Base-by-base conservation (phyloP, 208 protist species). In the Wallacemonas collosoma region DNA sequence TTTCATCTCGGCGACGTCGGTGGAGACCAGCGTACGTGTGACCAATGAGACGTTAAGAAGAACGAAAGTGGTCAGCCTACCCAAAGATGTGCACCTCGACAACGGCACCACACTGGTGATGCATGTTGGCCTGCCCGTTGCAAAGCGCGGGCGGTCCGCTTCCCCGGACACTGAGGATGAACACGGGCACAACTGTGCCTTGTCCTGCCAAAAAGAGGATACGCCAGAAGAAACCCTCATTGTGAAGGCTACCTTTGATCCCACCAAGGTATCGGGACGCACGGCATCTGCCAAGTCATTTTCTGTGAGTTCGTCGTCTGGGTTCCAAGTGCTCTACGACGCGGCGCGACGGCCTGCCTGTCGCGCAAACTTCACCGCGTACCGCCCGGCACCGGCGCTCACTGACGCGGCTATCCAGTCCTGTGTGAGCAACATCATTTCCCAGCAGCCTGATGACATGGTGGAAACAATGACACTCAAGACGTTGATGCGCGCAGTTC, bases 251-350 rank as follows among this genome's bases (percentile, higher is more conserved):
- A 71, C 76, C 0, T 83, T 95, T 44, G 88, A 95, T 63, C 88
- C 88, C 6, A 90, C 84, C 4, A 55, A 80, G 61, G 65, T 41
- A 2, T 76, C 77, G 35, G 85, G 85, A 7, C 77, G 73, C 38
- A 82, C 79, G 0, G 62, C 57, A 1, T 87, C 85, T 4, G 89
- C 86, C 8, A 93, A 93, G 75, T 88, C 87, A 15, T 26, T 91
- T 17, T 77, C 69, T 3, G 87, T 96, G 6, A 60, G 80, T 45
- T 75, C 87, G 1, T 85, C 83, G 14, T 68, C 66, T 3, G 87
- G 87, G 54, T 88, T 82, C 43, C 85, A 79, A 79, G 76, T 66
- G 15, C 76, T 87, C 54, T 75, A 81, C 60, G 61, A 75, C 35
- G 48, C 56, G 2, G 57, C 77, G n/a, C 73, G 73, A 8, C 17